Base-by-base conservation (phyloP, 495 filamentous ascomycete genomes). In the Extremus antarcticus region DNA sequence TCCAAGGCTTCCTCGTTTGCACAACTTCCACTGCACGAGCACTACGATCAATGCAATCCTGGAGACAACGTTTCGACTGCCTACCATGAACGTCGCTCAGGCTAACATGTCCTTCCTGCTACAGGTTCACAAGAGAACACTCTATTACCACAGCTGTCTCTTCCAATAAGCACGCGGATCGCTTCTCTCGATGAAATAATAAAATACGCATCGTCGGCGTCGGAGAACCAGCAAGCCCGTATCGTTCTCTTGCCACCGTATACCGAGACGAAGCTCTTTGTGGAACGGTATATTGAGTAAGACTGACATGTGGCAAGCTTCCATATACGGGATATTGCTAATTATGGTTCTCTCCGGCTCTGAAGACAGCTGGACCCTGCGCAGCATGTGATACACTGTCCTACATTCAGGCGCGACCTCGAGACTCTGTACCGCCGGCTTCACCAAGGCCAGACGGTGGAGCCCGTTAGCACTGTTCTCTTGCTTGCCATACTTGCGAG, bases 331-430 rank as follows among this genome's bases (percentile, higher is more conserved):
- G 35, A n/a, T n/a, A n/a, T n/a, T n/a, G n/a, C n/a, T n/a, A 9
- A 40, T 40, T n/a, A 40, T 40, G 35, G 10, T 40, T 40, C 35
- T n/a, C 9, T 40, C 35, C 35, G 35, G n/a, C 10, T 9, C 35
- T n/a, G 35, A 40, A 40, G 35, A n/a, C 16, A 45, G 20, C 15
- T 61, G 3, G 53, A 56, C 29, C 38, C 58, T 17, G 19, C 57
- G 8, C 54, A 61, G 29, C 58, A 61, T 32, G 35, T 61, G 23
- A 48, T 61, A 10, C 50, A 61, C 41, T 29, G 57, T 20, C 53
- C 54, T 3, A 51, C 29, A 9, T 43, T 53, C 1, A 25, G 38
- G 11, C 20, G 15, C 19, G 25, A 17, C 10, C 38, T 57, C 22
- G 41, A 39, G 15, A 16, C 43, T 4, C n/a, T 25, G 16, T 57